Base-by-base conservation (phyloP, 306 rosid genomes). In the Quercus wislizeni region DNA sequence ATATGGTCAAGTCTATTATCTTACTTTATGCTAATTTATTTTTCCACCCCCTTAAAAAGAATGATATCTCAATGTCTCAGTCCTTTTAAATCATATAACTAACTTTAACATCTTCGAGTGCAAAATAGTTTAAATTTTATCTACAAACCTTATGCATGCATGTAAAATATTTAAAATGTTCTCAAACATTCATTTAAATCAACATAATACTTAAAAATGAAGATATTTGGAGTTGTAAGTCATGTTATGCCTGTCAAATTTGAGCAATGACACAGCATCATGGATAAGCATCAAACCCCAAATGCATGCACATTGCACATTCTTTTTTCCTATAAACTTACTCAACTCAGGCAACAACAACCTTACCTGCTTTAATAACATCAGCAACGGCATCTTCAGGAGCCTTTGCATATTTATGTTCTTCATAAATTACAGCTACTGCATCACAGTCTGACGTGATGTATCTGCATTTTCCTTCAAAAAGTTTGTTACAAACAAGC, bases 371-470 rank as follows among this genome's bases (percentile, higher is more conserved):
- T 83, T 90, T 91, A 30, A 92, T 92, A 85, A 90, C 98, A 85
- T 91, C 93, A 74, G 95, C 94, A 83, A 90, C 86, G 25, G 98
- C 91, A 71, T 92, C 98, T 73, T 87, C 97, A 1, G 74, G 20
- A 35, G 79, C 82, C 64, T 83, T 78, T 55, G 89, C 55, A 52
- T 90, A 94, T 9, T 68, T 70, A 83, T 94, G 97, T 83, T 87
- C 90, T 74, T 92, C 98, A 78, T 5, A 85, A 25, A 94, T 89
- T 17, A 97, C 91, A 41, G 98, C 94, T 82, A 94, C 97, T 23
- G 98, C 97, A 79, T 92, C 98, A 84, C 98, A 94, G 74, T 94
- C 98, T 3, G 97, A 94, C 74, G 97, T 90, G 31, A 94, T 90
- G 73, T 94, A 94, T 83, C 98, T 94, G 85, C 58, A 75, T 52